Evolutionary conservation across 2,329 filamentous ascomycete genomes (phyloP), one percentile per base, ranked within the genome.

Genomic region (Diaporthe vexans): DNA sequence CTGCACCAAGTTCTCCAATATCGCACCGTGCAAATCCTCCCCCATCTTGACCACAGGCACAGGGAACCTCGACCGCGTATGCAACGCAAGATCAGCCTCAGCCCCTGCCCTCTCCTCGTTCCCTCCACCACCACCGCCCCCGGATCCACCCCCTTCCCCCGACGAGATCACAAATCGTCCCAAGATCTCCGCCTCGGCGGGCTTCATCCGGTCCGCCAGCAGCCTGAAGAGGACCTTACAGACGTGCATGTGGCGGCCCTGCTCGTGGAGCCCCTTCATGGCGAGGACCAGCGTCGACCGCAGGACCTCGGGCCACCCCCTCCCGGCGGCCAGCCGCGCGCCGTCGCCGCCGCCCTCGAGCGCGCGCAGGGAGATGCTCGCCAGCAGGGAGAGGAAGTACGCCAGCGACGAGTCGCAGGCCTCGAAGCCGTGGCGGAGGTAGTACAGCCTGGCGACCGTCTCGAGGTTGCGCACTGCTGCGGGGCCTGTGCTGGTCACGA

Each of bases 391-490:
- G 26, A 67, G 29, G 26, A 24, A 35, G 26, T 37, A 67, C 17
- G 61, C 29, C 19, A 67, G 43, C 10, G 29, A 35, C 29, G 43
- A 51, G 61, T 67, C 61, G 61, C 43, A 51, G 10, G 26, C 43
- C 43, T 35, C 61, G 61, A 67, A 67, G 43, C 61, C 61, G 61
- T 67, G 61, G 26, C 43, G 61, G 26, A n/a, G 29, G 61, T 67
- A 67, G 61, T 67, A 67, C 17, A 67, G 43, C 21, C 61, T 26
- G 26, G 61, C 61, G 26, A 67, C 61, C 11, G 61, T 67, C 61
- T 67, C 61, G 26, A 67, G 43, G 61, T 51, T 33, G 11, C 61
- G 43, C 61, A 67, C 26, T 43, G 61, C 61, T 43, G 7, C 21
- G 10, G 29, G 61, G 11, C 61, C 61, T 3, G 21, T n/a, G 11